Percentiles rank a stretch among this genome's conserved stretches.
Conservation (phyloP, 306 rosid species). For the Calophaca sinica region DNA sequence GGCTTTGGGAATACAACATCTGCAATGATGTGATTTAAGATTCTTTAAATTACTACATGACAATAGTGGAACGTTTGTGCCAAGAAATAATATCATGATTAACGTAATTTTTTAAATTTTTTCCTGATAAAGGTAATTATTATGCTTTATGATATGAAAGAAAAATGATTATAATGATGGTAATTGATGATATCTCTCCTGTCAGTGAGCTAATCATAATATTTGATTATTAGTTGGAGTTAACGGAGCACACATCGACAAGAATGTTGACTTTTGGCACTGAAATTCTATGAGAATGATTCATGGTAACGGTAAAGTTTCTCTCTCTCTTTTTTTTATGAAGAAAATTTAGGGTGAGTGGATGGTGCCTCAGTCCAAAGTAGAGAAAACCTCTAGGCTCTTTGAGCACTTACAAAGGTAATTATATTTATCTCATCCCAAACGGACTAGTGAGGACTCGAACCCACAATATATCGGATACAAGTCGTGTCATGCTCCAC, state of each 20-base stretch:
- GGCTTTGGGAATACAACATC: conserved; percentile 15
- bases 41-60: not conserved
- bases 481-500: no score
- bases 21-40: conserved; percentile 16
- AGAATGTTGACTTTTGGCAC: conserved; percentile 52
- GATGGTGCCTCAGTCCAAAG: no score
- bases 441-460: no score
- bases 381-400: no score
- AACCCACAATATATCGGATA: no score
- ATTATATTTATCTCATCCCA: no score
- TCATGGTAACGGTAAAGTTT: conserved; percentile 47
- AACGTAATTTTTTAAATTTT: conserved; percentile 2
- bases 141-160: conserved; percentile 24
- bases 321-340: no score
- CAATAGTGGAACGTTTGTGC: conserved; percentile 6
- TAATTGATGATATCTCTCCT: conserved; percentile 42
- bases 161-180: conserved; percentile 34
- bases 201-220: conserved; percentile 39
- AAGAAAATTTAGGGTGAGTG: no score
- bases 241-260: not conserved
- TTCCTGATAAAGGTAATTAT: conserved; percentile 41
- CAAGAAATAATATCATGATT: conserved; percentile 26
- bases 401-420: no score
- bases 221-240: conserved; percentile 35
- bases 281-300: conserved; percentile 40